phyloP scores from a whole-genome alignment of 345 rosid genomes.

The Eutrema heterophyllum region DNA sequence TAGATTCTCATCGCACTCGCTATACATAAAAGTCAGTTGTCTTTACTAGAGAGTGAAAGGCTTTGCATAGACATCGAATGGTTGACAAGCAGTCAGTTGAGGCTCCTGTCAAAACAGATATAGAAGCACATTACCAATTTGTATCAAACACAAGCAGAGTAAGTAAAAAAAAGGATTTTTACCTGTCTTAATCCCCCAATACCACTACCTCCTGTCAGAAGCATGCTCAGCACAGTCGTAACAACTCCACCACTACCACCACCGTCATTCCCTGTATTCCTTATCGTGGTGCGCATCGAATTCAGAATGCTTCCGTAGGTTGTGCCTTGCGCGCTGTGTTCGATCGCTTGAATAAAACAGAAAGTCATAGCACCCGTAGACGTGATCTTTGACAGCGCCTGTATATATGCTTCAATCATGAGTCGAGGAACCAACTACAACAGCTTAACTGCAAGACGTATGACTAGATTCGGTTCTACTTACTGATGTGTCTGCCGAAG shows the following conservation, averaged over 20 bases:
- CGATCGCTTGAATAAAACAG: constrained; percentile 85
- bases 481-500: constrained; percentile 89
- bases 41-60: constrained; percentile 58
- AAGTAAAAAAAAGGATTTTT: background rate
- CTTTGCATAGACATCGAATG: constrained; percentile 65
- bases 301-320: constrained; percentile 74
- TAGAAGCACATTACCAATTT: background rate
- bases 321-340: constrained; percentile 48
- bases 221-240: constrained; percentile 69
- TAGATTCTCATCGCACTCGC: constrained; percentile 9
- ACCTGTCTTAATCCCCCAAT: constrained; percentile 67
- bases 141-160: background rate
- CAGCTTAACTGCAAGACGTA: background rate
- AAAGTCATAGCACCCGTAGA: constrained; percentile 90
- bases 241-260: constrained; percentile 46
- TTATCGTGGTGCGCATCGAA: constrained; percentile 65
- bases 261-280: constrained; percentile 39
- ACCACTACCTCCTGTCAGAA: constrained; percentile 60
- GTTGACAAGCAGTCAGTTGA: constrained; percentile 66
- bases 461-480: constrained; percentile 19
- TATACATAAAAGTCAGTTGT: constrained; percentile 6
- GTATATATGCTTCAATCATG: constrained; percentile 5
- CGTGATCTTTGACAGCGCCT: constrained; percentile 81
- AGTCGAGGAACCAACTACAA: background rate
- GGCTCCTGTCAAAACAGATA: constrained; percentile 54